Conservation (phyloP, 2,329 filamentous ascomycete species). For the Atkinsonella hypoxylon region DNA sequence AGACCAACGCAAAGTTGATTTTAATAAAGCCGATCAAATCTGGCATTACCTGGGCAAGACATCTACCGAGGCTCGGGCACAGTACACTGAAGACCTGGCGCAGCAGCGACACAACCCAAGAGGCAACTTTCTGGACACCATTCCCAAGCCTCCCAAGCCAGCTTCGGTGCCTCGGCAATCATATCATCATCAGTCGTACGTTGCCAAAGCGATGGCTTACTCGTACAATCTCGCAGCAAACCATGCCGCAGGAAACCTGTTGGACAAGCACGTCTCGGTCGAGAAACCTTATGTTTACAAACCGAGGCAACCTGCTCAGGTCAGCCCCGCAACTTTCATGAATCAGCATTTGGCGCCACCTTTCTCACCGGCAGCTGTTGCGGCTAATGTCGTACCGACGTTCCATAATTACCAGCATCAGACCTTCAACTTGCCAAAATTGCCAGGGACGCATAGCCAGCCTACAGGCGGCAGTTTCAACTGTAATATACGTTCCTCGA, state of each 20-base stretch:
- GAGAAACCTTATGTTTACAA: constrained; percentile 44
- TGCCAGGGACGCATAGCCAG: background rate
- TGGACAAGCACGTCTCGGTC: constrained; percentile 12
- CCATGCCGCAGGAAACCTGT: background rate
- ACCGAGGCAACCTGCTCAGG: constrained; percentile 24
- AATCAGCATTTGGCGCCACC: constrained; percentile 15
- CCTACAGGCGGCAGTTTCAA: background rate
- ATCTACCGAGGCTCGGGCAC: constrained; percentile 82
- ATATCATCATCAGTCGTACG: constrained; percentile 7
- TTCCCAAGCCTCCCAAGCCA: constrained; percentile 40
- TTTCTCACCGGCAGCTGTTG: background rate
- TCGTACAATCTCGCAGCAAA: constrained; percentile 6
- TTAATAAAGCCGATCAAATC: constrained; percentile 60
- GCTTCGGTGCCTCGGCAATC: constrained; percentile 15
- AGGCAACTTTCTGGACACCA: constrained; percentile 61
- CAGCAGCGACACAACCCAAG: constrained; percentile 51
- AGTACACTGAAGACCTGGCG: constrained; percentile 70
- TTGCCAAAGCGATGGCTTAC: constrained; percentile 9
- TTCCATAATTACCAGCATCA: constrained; percentile 10
- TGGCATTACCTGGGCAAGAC: constrained; percentile 81
- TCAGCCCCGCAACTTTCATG: constrained; percentile 9
- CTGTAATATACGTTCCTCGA: background rate
- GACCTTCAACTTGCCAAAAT: background rate
- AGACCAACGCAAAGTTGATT: constrained; percentile 56
- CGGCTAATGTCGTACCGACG: constrained; percentile 1